Conservation (phyloP, 495 filamentous ascomycete species). For the Bathelium albidoporum region DNA sequence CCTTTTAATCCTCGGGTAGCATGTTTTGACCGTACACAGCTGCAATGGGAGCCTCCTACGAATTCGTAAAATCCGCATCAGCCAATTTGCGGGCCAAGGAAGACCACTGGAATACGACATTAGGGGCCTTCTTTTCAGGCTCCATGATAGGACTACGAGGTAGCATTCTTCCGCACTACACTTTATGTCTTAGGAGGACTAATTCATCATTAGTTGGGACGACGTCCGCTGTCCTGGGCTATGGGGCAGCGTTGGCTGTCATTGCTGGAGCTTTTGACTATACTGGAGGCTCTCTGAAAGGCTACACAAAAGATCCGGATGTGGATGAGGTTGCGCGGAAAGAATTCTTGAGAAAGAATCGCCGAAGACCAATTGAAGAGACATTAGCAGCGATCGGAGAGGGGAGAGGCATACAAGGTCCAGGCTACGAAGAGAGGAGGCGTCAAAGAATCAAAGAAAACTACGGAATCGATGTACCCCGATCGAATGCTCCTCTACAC, state of each 20-base stretch:
- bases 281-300: slow-evolving; percentile 57
- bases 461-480: slow-evolving; percentile 72
- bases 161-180: slow-evolving; percentile 20
- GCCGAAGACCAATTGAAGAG: slow-evolving; percentile 68
- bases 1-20: not conserved
- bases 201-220: slow-evolving; percentile 47
- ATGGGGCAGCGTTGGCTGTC: slow-evolving; percentile 55
- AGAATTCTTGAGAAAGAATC: slow-evolving; percentile 60
- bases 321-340: slow-evolving; percentile 77
- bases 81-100: slow-evolving; percentile 72
- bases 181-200: not conserved
- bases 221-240: slow-evolving; percentile 70
- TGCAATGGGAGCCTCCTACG: slow-evolving; percentile 69
- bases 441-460: slow-evolving; percentile 73
- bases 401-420: slow-evolving; percentile 80
- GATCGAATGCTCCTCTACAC: not conserved
- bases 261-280: slow-evolving; percentile 62
- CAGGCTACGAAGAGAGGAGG: slow-evolving; percentile 81
- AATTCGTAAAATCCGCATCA: slow-evolving; percentile 60
- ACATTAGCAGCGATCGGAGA: slow-evolving; percentile 78
- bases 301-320: slow-evolving; percentile 44
- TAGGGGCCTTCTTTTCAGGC: slow-evolving; percentile 67
- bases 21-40: slow-evolving; percentile 39
- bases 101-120: slow-evolving; percentile 56
- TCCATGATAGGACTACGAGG: slow-evolving; percentile 55